Base-by-base conservation (phyloP, 176 grass and related monocot species). In the Neostapfia colusana region DNA sequence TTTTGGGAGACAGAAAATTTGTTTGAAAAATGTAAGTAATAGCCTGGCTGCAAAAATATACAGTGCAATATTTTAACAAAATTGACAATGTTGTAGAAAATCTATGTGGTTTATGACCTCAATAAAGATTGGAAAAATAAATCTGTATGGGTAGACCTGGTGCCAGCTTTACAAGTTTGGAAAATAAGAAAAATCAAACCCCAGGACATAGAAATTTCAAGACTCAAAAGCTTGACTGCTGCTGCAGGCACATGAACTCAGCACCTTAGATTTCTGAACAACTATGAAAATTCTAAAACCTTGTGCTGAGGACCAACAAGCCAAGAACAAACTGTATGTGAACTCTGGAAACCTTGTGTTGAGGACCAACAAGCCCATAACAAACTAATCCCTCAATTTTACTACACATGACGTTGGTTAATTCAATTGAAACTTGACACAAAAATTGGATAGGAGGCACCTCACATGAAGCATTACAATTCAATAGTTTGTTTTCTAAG, bases 31-130 rank as follows among this genome's bases (percentile, higher is more conserved):
- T 70, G 42, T 25, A 77, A 28, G 16, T 59, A 42, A 10, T 39
- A 67, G 10, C 6, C 53, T 15, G 10, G 17, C 28, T 26, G 20
- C 6, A 61, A 60, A 50, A 27, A 41, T 58, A 14, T 25, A 60
- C 4, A 75, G 42, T 67, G 28, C 40, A 83, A 67, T 8, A 46
- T 56, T 26, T 27, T 25, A 62, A 61, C 27, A 35, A 55, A 61
- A 14, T 48, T 20, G 50, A 62, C 4, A 53, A 42, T 49, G 16
- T 48, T 10, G 34, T 11, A 3, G 9, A 12, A 51, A 16, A 10
- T 69, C 69, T 23, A 45, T 51, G 35, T 48, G 65, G 25, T 9
- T 20, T 48, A 36, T 49, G 7, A 49, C 13, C 6, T 23, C 42
- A 76, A 64, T 6, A 49, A 21, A 4, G 3, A 49, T 21, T 17